Evolutionary conservation across 78 protist species (phyloP).

Genomic region (Dictyostelium capitatum): DNA sequence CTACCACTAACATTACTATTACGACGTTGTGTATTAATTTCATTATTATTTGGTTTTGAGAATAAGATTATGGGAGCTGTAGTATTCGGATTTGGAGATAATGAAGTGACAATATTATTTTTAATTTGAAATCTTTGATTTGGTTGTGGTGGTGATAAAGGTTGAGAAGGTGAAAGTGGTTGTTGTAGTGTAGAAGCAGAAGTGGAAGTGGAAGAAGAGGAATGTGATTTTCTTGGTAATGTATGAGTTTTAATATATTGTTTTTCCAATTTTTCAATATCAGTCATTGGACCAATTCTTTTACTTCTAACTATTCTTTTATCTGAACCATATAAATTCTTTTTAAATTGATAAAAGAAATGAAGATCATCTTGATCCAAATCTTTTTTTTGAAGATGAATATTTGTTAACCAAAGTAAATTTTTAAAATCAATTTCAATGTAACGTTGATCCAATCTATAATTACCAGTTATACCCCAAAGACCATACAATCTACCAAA

Average conservation of each 20-base stretch:
- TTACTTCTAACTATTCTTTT: not conserved
- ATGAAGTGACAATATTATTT: too few species aligned
- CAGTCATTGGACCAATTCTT: not conserved
- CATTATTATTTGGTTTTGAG: not conserved
- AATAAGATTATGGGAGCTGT: too few species aligned
- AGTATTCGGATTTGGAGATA: too few species aligned
- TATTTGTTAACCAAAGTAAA: conserved; percentile 3
- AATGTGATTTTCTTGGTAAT: too few species aligned
- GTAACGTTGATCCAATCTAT: conserved; percentile 1
- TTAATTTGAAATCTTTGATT: not conserved
- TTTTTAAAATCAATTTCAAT: not conserved
- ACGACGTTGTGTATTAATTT: too few species aligned
- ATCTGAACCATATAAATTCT: conserved; percentile 2
- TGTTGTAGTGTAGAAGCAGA: too few species aligned
- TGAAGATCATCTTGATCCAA: not conserved
- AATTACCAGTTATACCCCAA: conserved; percentile 8
- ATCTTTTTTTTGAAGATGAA: conserved; percentile 10
- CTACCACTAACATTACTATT: not conserved
- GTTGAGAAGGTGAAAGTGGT: too few species aligned
- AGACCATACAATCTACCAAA: conserved; percentile 1
- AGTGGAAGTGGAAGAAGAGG: too few species aligned
- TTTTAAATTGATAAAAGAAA: not conserved
- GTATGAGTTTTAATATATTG: too few species aligned
- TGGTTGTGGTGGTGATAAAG: not conserved
- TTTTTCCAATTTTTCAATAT: too few species aligned